These are phyloP conservation scores for Fusarium staphyleae DNA, from an alignment of 2,329 filamentous ascomycete genomes.

Conservation along the genomic window DNA sequence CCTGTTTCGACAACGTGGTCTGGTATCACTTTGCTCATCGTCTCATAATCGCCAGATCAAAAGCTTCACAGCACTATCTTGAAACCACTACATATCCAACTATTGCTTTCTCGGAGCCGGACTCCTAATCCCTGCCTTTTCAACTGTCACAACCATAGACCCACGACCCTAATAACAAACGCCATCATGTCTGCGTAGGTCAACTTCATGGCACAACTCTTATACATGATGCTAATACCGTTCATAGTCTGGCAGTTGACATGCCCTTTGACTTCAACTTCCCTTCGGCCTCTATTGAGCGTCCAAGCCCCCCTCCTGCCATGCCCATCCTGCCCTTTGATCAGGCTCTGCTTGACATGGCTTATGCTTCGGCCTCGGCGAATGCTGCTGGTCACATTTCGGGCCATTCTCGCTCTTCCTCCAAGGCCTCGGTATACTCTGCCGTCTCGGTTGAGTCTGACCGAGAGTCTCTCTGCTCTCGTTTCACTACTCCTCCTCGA, in stretches of 20 bases:
- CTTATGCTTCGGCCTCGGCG: slow-evolving; percentile 47
- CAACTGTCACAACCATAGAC: slow-evolving; percentile 20
- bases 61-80: slow-evolving; percentile 26
- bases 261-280: slow-evolving; percentile 69
- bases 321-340: slow-evolving; percentile 59
- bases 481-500: slow-evolving; percentile 70
- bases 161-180: slow-evolving; percentile 33
- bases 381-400: slow-evolving; percentile 41
- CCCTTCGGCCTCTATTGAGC: slow-evolving; percentile 48
- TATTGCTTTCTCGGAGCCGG: slow-evolving; percentile 32
- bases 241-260: slow-evolving; percentile 65
- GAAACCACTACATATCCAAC: slow-evolving; percentile 18
- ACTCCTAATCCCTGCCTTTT: slow-evolving; percentile 32
- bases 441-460: slow-evolving; percentile 64
- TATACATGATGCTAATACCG: slow-evolving; percentile 30
- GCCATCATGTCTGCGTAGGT: slow-evolving; percentile 49
- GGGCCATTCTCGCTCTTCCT: slow-evolving; percentile 68
- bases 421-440: slow-evolving; percentile 69
- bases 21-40: slow-evolving; percentile 30
- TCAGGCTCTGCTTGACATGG: slow-evolving; percentile 62
- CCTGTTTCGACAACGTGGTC: slow-evolving; percentile 20
- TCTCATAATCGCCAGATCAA: slow-evolving; percentile 24
- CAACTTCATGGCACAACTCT: neutral
- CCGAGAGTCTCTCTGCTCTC: slow-evolving; percentile 71
- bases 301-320: slow-evolving; percentile 41